Base-by-base conservation (phyloP, 2,329 filamentous ascomycete genomes). In the Neoascochyta sp. region DNA sequence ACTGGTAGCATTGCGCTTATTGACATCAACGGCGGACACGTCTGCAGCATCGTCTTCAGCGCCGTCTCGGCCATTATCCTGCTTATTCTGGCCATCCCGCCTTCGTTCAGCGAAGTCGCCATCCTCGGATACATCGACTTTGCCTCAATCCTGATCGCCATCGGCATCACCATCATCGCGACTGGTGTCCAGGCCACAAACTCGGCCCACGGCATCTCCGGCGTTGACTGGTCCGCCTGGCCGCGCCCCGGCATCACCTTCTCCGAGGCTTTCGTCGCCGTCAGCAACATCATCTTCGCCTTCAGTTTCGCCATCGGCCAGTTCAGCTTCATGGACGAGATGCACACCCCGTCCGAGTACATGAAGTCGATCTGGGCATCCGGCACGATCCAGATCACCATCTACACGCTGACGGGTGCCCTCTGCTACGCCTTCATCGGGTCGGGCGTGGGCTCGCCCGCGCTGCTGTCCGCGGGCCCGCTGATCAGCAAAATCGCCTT, bases 371-470 rank as follows among this genome's bases (percentile, higher is more conserved):
- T 41, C 24, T 41, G 37, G 37, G 34, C 37, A 3, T 41, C 37
- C 3, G 37, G 37, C 17, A 21, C 30, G 1, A 41, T 41, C 16
- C 37, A 41, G 27, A 41, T 41, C 30, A 25, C 20, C 27, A 41
- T 41, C 34, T 41, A 41, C 27, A 41, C 37, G 4, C 27, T 41
- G 11, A 41, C 37, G 12, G 37, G 37, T n/a, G 37, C 37, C 5
- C 21, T 41, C 11, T 41, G 37, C 30, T 41, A 41, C 30, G 37
- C 37, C 8, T 41, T 41, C 30, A 41, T 41, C 20, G 37, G 37
- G 29, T 22, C 28, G 7, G 27, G 23, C 19, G 34, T 41, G 11
- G 14, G 34, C 5, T 34, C 27, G 4, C 34, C 37, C 9, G 37
- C 37, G 16, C 27, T 41, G 4, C 24, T 41, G 3, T 41, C 37